Conservation (phyloP, 208 protist genomes). For the Trichomonas gallinae region DNA sequence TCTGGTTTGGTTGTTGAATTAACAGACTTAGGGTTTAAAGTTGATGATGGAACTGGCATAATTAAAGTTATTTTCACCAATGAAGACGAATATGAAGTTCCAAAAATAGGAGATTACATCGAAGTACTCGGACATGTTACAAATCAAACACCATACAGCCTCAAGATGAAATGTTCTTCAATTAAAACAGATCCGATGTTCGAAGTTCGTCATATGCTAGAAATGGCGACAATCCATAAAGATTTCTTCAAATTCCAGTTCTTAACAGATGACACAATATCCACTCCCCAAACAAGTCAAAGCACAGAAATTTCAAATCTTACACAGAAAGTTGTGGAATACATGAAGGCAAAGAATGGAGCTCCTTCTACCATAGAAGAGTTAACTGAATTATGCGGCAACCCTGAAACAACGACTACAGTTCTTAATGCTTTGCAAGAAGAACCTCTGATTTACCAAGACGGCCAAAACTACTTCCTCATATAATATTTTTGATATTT, state of each 20-base stretch:
- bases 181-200: not conserved
- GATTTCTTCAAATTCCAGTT: not conserved
- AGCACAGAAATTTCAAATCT: not conserved
- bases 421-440: not conserved
- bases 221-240: not conserved
- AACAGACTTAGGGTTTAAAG: not conserved
- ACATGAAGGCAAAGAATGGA: not conserved
- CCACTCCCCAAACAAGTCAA: not conserved
- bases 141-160: not conserved
- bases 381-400: not conserved
- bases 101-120: not conserved
- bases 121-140: not conserved
- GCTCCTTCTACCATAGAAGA: not conserved
- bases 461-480: not conserved
- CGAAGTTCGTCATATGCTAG: not conserved
- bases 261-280: not conserved
- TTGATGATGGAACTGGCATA: not conserved
- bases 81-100: not conserved
- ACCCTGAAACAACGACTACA: not conserved
- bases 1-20: not conserved
- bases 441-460: not conserved
- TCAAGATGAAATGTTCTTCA: not conserved
- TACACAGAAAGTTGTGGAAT: not conserved
- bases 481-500: too few species aligned
- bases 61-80: not conserved